phyloP scores from a whole-genome alignment of 495 filamentous ascomycete species.

The Barbatosphaeria neglecta region DNA sequence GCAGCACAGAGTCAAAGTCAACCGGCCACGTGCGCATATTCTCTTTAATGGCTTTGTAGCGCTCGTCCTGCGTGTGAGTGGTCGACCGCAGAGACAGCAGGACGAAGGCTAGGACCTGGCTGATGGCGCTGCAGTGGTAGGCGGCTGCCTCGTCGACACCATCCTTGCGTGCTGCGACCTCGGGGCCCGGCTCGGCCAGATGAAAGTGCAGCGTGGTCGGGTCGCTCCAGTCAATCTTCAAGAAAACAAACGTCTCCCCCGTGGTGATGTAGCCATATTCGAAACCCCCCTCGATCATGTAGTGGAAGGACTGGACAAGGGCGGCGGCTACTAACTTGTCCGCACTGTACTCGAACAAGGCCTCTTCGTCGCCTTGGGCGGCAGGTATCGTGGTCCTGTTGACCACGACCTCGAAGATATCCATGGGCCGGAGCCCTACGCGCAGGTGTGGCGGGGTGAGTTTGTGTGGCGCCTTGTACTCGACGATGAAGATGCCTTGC shows the following conservation, averaged over 20 bases:
- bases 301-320: constrained; percentile 30
- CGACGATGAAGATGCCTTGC: constrained; percentile 8
- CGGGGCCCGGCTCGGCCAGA: constrained; percentile 7
- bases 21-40: neutral
- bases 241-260: constrained; percentile 32
- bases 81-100: constrained; percentile 11
- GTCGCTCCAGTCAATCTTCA: constrained; percentile 24
- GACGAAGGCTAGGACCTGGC: constrained; percentile 29
- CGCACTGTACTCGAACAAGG: constrained; percentile 16
- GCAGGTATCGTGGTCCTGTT: constrained; percentile 6
- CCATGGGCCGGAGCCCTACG: constrained; percentile 6
- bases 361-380: constrained; percentile 1
- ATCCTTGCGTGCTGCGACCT: constrained; percentile 3
- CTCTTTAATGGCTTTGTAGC: neutral
- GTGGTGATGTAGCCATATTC: constrained; percentile 29
- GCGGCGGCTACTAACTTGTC: constrained; percentile 23
- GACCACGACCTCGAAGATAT: constrained; percentile 14
- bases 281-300: constrained; percentile 29
- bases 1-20: neutral
- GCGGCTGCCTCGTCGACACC: neutral
- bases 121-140: constrained; percentile 24
- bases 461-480: constrained; percentile 25
- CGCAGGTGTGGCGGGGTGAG: constrained; percentile 16
- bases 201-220: constrained; percentile 11
- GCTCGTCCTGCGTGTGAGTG: neutral